Percentiles rank a stretch among this genome's conserved stretches.
Evolutionary conservation across 2,329 filamentous ascomycete genomes (phyloP).

Genomic region (Colletotrichum lini): DNA sequence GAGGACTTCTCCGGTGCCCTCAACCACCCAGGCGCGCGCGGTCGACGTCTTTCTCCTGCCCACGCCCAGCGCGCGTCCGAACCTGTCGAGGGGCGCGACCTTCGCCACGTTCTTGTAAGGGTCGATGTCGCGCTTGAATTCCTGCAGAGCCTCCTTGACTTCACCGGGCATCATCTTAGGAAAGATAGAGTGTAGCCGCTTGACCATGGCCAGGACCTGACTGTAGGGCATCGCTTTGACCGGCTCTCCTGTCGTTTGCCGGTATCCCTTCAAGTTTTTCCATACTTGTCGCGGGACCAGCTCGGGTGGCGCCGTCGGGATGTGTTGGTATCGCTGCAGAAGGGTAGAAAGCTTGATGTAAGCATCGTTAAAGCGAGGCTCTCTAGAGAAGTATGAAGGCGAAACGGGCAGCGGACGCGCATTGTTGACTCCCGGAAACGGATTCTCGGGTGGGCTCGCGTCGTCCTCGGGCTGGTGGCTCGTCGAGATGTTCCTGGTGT

Average conservation of each 20-base stretch:
- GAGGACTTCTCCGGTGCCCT: conserved; percentile 90
- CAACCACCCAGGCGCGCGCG: conserved; percentile 89
- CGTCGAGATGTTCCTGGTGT: conserved; percentile 48
- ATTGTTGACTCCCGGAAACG: conserved; percentile 57
- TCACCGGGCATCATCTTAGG: conserved; percentile 80
- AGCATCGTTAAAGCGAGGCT: conserved; percentile 88
- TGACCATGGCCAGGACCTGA: conserved; percentile 81
- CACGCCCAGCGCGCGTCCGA: conserved; percentile 83
- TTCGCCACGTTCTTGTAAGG: conserved; percentile 75
- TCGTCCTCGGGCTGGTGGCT: conserved; percentile 3
- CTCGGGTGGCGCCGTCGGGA: conserved; percentile 77
- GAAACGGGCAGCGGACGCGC: conserved; percentile 87
- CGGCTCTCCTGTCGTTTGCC: conserved; percentile 77
- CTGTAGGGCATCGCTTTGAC: conserved; percentile 85
- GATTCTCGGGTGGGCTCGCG: conserved; percentile 42
- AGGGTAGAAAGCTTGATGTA: conserved; percentile 81
- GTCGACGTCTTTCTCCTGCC: conserved; percentile 90
- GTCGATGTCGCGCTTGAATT: conserved; percentile 83
- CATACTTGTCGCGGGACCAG: conserved; percentile 84
- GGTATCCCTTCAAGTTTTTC: conserved; percentile 84
- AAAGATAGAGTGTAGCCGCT: conserved; percentile 88
- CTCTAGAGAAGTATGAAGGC: conserved; percentile 94
- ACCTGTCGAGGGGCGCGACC: conserved; percentile 78
- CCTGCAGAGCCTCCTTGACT: conserved; percentile 74
- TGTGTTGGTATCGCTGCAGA: conserved; percentile 77